Evolutionary conservation across 2,329 filamentous ascomycete species (phyloP), one percentile per base, ranked within the genome.

Genomic region (Arthrobotrys sphaeroides): DNA sequence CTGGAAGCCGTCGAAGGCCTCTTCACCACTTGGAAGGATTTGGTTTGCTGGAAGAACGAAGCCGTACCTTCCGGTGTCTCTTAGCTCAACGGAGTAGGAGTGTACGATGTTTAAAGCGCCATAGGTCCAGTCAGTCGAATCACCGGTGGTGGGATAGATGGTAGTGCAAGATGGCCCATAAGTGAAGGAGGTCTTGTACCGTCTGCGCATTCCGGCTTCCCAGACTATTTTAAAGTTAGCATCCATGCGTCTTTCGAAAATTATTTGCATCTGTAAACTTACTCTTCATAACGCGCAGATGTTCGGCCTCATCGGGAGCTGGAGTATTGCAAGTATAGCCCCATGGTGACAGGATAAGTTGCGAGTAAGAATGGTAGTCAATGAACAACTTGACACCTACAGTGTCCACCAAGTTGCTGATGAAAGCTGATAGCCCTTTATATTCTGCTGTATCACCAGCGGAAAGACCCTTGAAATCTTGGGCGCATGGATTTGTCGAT

Each of bases 281-380:
- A 79, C 79, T 77, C 0, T 84, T 86, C 16, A 85, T 84, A 70
- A 88, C 84, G 72, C 90, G 85, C 40, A 69, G 16, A 36, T 75
- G 72, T 16, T 64, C 64, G 12, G 22, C 49, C 3, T 33, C 47
- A 40, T 75, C 72, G 40, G 64, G 72, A 6, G 72, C 57, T 13
- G 47, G 26, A 5, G 40, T 49, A 9, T 60, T 45, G 49, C 72
- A 75, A 12, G 72, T 75, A 12, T 75, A 75, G 2, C 72, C 72
- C 45, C 47, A 31, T 26, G 72, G 72, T 5, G 72, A 57, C 13
- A 75, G 33, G 57, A 75, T 75, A 38, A 87, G 83, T 78, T 90
- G 88, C 9, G 85, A 86, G 82, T 89, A 91, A 0, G 87, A 85
- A 82, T 91, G 89, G 80, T 87, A 88, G 81, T 91, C 89, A 77